phyloP scores from a whole-genome alignment of 169 alveolate species.

The Plasmodium gaboni region DNA sequence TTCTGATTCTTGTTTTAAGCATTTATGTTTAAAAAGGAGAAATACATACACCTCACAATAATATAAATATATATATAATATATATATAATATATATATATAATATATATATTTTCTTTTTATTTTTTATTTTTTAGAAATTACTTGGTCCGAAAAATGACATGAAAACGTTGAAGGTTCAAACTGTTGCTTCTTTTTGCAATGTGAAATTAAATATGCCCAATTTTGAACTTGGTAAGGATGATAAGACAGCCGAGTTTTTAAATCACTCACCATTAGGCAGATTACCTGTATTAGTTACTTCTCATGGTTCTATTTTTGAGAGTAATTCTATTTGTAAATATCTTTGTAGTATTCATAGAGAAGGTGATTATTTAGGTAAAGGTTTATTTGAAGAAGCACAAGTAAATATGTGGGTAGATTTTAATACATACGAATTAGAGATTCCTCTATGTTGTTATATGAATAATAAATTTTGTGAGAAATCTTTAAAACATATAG shows the following conservation, averaged over 20 bases:
- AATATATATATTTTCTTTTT: background rate
- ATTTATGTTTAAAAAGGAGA: too few species aligned
- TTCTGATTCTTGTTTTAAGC: too few species aligned
- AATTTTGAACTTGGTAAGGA: conserved; percentile 45
- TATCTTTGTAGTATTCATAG: conserved; percentile 48
- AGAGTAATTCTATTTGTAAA: conserved; percentile 66
- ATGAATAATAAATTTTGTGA: conserved; percentile 74
- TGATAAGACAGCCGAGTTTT: conserved; percentile 48
- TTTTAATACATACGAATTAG: conserved; percentile 80
- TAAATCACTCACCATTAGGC: conserved; percentile 50
- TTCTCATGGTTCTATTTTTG: conserved; percentile 36
- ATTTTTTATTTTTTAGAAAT: conserved; percentile 15
- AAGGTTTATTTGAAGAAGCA: conserved; percentile 56
- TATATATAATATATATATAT: too few species aligned
- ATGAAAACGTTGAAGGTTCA: conserved; percentile 49
- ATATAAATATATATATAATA: too few species aligned
- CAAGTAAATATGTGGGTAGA: conserved; percentile 84
- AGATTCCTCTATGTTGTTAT: conserved; percentile 78
- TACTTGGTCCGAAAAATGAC: conserved; percentile 59
- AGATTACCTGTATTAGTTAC: conserved; percentile 68
- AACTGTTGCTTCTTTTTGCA: conserved; percentile 68
- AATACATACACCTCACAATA: too few species aligned
- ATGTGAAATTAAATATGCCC: conserved; percentile 45
- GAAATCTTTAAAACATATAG: conserved; percentile 75
- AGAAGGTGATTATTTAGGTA: conserved; percentile 47